phyloP scores from a whole-genome alignment of 306 rosid species.

The Quercus agrifolia region DNA sequence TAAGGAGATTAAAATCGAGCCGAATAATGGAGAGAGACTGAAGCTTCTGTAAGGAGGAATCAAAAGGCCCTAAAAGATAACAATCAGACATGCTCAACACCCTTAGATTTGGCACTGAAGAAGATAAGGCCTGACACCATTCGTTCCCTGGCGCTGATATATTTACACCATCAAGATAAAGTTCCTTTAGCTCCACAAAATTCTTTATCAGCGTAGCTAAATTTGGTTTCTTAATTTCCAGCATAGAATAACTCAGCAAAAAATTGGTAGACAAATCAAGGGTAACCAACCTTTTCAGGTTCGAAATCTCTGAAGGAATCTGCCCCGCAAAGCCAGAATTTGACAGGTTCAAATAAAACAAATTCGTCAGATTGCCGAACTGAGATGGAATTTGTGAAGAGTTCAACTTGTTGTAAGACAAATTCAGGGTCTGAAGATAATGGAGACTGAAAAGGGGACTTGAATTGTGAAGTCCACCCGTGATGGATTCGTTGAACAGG shows the following conservation, averaged over 20 bases:
- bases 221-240: conserved; percentile 18
- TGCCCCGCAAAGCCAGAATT: too few relatives aligned
- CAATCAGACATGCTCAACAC: conserved; percentile 11
- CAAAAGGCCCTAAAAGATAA: conserved; percentile 33
- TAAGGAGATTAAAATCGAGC: conserved; percentile 16
- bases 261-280: conserved; percentile 18
- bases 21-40: conserved; percentile 17
- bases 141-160: conserved; percentile 30
- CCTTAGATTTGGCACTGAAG: not conserved
- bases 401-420: too few relatives aligned
- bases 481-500: too few relatives aligned
- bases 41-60: conserved; percentile 3
- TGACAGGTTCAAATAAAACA: rapidly evolving
- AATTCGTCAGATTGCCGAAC: too few relatives aligned
- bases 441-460: too few relatives aligned
- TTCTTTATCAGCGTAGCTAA: conserved; percentile 14
- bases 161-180: conserved; percentile 44
- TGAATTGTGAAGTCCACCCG: too few relatives aligned
- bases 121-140: conserved; percentile 39
- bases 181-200: conserved; percentile 19
- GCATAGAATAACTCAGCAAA: not conserved
- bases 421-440: too few relatives aligned
- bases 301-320: not conserved
- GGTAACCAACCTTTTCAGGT: conserved; percentile 18
- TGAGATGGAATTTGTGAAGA: too few relatives aligned